Percentiles rank a stretch among this genome's conserved stretches.
phyloP scores from a whole-genome alignment of 2,329 filamentous ascomycete species.

The Colletotrichum endophyticum region DNA sequence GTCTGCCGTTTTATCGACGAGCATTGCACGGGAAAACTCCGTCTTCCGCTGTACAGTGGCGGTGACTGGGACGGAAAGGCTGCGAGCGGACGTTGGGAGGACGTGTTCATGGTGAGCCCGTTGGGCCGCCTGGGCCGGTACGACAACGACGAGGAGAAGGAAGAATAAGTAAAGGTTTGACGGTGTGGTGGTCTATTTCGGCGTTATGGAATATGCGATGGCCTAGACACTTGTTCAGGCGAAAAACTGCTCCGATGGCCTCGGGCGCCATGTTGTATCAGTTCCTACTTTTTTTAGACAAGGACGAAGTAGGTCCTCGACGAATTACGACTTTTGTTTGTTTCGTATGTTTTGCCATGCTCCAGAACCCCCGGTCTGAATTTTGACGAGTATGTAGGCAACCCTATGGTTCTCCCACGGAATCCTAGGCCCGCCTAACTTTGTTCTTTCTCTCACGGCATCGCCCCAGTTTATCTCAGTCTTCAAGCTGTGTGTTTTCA shows the following conservation, averaged over 20 bases:
- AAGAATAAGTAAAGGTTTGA: neutral
- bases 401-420: neutral
- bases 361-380: neutral
- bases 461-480: neutral
- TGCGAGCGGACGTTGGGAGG: constrained; percentile 14
- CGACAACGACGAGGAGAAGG: constrained; percentile 6
- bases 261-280: neutral
- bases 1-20: constrained; percentile 19
- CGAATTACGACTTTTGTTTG: neutral
- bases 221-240: neutral
- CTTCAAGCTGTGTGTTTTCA: neutral
- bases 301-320: neutral
- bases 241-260: neutral
- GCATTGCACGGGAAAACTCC: constrained; percentile 14
- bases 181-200: neutral
- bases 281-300: neutral
- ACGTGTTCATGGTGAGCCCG: constrained; percentile 18
- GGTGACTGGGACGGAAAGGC: constrained; percentile 18
- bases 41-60: constrained; percentile 14
- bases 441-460: neutral
- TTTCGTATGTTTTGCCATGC: neutral
- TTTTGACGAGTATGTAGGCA: neutral
- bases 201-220: neutral
- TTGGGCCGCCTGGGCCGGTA: constrained; percentile 8
- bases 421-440: neutral